Conservation (phyloP, 2,329 filamentous ascomycete genomes). For the Aspergillus unguis region DNA sequence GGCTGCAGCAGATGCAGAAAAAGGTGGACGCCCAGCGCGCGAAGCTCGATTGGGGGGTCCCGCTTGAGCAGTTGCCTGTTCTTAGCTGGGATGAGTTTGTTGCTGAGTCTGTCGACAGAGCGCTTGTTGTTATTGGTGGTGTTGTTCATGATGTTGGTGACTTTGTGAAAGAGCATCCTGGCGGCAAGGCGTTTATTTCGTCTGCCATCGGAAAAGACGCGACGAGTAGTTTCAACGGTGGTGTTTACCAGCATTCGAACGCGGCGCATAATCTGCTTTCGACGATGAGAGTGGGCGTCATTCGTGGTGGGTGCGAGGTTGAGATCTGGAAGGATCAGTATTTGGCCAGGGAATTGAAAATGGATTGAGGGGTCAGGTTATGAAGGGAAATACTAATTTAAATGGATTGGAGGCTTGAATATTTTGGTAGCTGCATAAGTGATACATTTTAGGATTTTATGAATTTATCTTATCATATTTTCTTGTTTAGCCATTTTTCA, state of each 20-base stretch:
- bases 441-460: too few species aligned
- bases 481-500: too few species aligned
- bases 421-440: too few species aligned
- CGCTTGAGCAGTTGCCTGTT: constrained; percentile 8
- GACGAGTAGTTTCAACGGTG: constrained; percentile 16
- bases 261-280: constrained; percentile 84
- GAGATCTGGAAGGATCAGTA: constrained; percentile 82
- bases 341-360: constrained; percentile 67
- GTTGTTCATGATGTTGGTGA: constrained; percentile 16
- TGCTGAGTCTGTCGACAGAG: neutral
- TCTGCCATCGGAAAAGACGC: constrained; percentile 14
- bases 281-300: constrained; percentile 82
- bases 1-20: constrained; percentile 15
- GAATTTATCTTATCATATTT: too few species aligned
- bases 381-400: constrained; percentile 54
- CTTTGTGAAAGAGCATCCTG: constrained; percentile 16
- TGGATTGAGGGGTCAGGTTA: constrained; percentile 75
- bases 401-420: too few species aligned
- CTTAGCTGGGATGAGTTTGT: constrained; percentile 15
- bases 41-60: constrained; percentile 12
- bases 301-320: constrained; percentile 81
- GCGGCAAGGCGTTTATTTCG: constrained; percentile 7
- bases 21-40: constrained; percentile 4
- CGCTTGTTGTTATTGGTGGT: constrained; percentile 10
- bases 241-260: constrained; percentile 24